Evolutionary conservation across 805 yeast genomes (phyloP), one percentile per base, ranked within the genome.

Genomic region (Yamadazyma sp.): DNA sequence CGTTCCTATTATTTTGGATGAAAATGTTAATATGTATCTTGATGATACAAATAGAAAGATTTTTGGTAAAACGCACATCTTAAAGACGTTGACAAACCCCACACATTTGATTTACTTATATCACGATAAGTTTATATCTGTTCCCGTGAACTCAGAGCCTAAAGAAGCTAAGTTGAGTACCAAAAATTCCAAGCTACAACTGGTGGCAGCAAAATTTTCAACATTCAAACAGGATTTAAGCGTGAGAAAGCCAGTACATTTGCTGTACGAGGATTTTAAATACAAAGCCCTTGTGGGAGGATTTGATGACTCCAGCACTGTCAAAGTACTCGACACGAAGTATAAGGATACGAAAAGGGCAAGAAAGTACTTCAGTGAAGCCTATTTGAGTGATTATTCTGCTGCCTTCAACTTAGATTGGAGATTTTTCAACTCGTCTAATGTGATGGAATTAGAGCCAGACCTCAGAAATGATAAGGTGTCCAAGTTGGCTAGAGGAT

Each of bases 401-500:
- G 36, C 23, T 1, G 12, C 19, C 9, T 32, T 27, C 22, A 34
- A 28, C 17, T 16, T 43, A 21, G 50, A 46, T 32, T 46, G 43
- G 40, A 46, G 46, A 26, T 46, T 46, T 29, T 41, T 37, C 26
- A 42, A 43, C 28, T 25, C 37, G 20, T 21, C 37, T 4, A 27
- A 31, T 6, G 32, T 41, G 4, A 13, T 28, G 25, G 44, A 41
- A 16, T n/a, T 18, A 8, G 33, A 38, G 24, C 13, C n/a, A 23
- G 22, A 18, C 8, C 26, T 34, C 4, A 37, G 40, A 24, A 40
- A 30, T 20, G 29, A 18, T 16, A 35, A 29, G 5, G 44, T 72
- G 13, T 69, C 66, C 42, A 59, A 70, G 18, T 53, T 75, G 44
- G 37, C 71, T 10, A 65, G 64, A 37, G 64, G 71, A 0, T 70